Evolutionary conservation across 202 grass and related monocot species (phyloP), one percentile per base, ranked within the genome.

Genomic region (Digitaria exilis): DNA sequence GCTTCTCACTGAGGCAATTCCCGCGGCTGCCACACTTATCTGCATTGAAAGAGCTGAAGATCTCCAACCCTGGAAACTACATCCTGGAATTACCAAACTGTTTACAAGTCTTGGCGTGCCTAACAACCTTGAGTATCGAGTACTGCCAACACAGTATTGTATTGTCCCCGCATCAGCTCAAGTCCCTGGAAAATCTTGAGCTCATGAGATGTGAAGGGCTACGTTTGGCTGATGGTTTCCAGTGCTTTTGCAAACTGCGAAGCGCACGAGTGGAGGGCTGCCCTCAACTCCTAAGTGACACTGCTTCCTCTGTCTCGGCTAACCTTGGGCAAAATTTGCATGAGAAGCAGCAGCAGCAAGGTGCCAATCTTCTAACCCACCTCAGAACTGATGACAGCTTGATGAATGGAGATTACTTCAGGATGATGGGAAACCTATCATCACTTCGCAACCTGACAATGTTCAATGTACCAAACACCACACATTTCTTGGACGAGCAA

Each of bases 191-290:
- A 24, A 54, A 66, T 80, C 62, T 80, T 0, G 2, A 80, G 22
- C 77, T 80, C 17, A 54, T 64, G 8, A 80, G 55, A 21, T 80
- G 62, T 68, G 77, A 37, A 55, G n/a, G 30, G 0, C 3, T 80
- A 19, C 31, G 46, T 19, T 55, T 80, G 32, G 34, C 49, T 68
- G 62, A 67, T 19, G 31, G 62, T 15, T 54, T 80, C 24, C 62
- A 41, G 4, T 19, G 32, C 31, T 80, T 80, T 12, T 22, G 31
- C 15, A 68, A 12, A 31, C 46, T 80, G 16, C 37, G 31, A 43
- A 68, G 37, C 4, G 35, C 65, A 43, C 19, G 21, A 4, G 10
- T 68, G 34, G 65, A 68, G 35, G 37, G 65, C 37, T 68, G 65
- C 13, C 65, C 37, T 24, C 37, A 42, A 24, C 35, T 68, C 4